These are phyloP conservation scores for Hydrangea macrophylla DNA, from an alignment of 148 eudicot species.

Conservation along the genomic window DNA sequence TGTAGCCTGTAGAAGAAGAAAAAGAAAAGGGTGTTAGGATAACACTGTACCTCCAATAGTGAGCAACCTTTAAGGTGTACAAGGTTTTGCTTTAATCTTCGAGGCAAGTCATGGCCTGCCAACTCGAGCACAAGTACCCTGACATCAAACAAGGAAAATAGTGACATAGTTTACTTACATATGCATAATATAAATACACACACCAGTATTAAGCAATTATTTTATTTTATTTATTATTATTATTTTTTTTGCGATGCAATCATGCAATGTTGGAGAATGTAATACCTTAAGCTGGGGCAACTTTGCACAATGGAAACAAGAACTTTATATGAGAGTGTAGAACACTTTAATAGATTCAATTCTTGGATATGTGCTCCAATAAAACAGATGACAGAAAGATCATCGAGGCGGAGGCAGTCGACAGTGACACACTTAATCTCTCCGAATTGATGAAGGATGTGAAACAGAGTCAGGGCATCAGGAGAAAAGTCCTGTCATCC, in stretches of 20 bases:
- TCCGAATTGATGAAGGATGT: constrained; percentile 18
- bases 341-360: constrained; percentile 41
- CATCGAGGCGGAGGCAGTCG: constrained; percentile 41
- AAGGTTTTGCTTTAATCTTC: constrained; percentile 15
- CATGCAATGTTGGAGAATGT: not conserved
- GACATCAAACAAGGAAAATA: constrained; percentile 4
- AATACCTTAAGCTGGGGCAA: constrained; percentile 49
- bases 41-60: constrained; percentile 33
- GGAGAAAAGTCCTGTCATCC: constrained; percentile 37
- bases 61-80: constrained; percentile 12
- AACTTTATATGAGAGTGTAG: constrained; percentile 23
- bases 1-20: too few species aligned
- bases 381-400: constrained; percentile 18
- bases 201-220: too few species aligned
- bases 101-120: constrained; percentile 10
- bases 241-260: not conserved
- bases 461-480: constrained; percentile 25
- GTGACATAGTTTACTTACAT: not conserved
- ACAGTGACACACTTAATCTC: constrained; percentile 27
- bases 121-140: constrained; percentile 44
- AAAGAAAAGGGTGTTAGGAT: not conserved
- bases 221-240: not conserved
- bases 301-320: constrained; percentile 29
- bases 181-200: not conserved
- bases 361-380: constrained; percentile 36